Base-by-base conservation (phyloP, 345 rosid genomes). In the Syzygium aromaticum region DNA sequence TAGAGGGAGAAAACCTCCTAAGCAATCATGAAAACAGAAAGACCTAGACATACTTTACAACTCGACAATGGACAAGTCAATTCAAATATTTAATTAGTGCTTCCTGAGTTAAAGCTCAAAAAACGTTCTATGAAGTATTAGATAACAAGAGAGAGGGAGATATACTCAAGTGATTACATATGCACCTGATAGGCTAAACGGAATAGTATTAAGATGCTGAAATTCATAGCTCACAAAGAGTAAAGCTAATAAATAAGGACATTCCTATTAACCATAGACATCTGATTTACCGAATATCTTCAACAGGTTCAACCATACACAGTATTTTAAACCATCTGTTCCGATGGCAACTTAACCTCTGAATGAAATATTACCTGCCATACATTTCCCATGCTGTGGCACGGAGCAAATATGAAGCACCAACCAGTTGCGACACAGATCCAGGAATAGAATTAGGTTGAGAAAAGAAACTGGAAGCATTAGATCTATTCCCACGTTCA, bases 361-460 rank as follows among this genome's bases (percentile, higher is more conserved):
- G 16, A 61, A 49, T 38, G 10, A 54, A 91, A 88, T 27, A 77
- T 92, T 89, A 98, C 99, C 99, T 96, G 93, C 99, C 99, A 93
- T 96, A 96, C 87, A 93, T 91, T 92, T 98, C 99, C 99, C 99
- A 98, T 89, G 97, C 93, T 86, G 98, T 94, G 88, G 99, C 95
- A 88, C 98, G 98, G 86, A 95, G 92, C 85, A 98, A 89, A 91
- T 98, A 95, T 8, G 99, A 98, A 91, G 99, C 94, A 88, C 99
- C 99, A 87, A 96, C 88, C 89, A 94, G 89, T 89, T 95, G 98
- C 91, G 94, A 86, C 88, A 98, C 98, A 85, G 99, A 96, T 90
- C 94, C 94, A 85, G 98, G 98, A 90, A 96, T 90, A 22, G 98
- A 92, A 91, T 95, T 94, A 86, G 94, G 92, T 88, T 95, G 98